Evolutionary conservation across 164 flowering plant genomes (phyloP).

Genomic region (Kingdonia uniflora): DNA sequence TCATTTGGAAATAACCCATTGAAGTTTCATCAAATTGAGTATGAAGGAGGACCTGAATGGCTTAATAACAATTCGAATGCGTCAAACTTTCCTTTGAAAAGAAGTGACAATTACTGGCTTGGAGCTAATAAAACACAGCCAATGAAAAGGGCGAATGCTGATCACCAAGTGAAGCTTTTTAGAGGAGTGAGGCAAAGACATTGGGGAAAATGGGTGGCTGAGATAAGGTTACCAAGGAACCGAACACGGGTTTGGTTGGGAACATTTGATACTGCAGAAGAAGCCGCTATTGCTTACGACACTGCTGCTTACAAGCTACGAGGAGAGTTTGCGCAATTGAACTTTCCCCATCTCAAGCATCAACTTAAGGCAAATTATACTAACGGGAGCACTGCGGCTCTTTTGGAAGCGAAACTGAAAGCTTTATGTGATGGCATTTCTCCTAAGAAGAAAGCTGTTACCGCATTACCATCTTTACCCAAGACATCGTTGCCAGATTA

Average conservation of each 20-base stretch:
- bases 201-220: conserved; percentile 99
- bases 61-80: conserved; percentile 16
- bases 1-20: conserved; percentile 9
- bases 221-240: conserved; percentile 78
- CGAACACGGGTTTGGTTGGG: conserved; percentile 87
- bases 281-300: conserved; percentile 82
- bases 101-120: conserved; percentile 34
- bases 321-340: conserved; percentile 77
- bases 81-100: conserved; percentile 11
- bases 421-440: conserved; percentile 27
- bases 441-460: conserved; percentile 7
- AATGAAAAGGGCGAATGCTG: conserved; percentile 34
- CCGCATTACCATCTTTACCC: conserved; percentile 2
- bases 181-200: conserved; percentile 93
- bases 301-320: conserved; percentile 80
- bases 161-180: conserved; percentile 35
- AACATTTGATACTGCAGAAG: conserved; percentile 74
- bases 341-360: conserved; percentile 79
- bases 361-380: conserved; percentile 40
- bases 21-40: conserved; percentile 17
- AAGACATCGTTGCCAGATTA: not conserved
- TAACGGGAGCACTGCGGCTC: conserved; percentile 39
- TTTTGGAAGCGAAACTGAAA: conserved; percentile 65
- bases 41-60: conserved; percentile 21
- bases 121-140: conserved; percentile 46